These are phyloP conservation scores for Phaseolus coccineus DNA, from an alignment of 331 rosid genomes.

Conservation along the genomic window DNA sequence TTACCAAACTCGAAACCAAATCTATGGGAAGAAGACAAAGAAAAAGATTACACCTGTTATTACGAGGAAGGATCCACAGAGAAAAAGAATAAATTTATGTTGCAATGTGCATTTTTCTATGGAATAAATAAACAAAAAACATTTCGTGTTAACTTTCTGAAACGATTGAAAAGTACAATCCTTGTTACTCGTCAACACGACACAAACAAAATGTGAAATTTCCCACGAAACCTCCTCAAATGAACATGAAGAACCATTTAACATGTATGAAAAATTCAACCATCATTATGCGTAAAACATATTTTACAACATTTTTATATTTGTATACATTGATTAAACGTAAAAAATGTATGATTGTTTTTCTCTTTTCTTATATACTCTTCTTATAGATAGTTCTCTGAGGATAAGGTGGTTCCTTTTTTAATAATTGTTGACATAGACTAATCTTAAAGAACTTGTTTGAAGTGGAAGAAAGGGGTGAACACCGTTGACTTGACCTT, in stretches of 20 bases:
- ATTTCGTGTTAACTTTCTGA: conserved; percentile 37
- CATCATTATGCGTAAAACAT: too few relatives aligned
- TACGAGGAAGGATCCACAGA: conserved; percentile 36
- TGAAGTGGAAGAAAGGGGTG: conserved; percentile 32
- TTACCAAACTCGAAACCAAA: conserved; percentile 17
- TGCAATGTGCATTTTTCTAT: neutral
- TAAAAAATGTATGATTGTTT: neutral
- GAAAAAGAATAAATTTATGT: neutral
- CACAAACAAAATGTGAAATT: neutral
- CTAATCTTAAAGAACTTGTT: conserved; percentile 8
- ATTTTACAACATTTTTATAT: too few relatives aligned
- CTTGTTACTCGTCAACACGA: conserved; percentile 16
- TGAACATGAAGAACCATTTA: neutral
- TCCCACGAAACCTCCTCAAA: neutral
- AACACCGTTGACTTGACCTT: conserved; percentile 49
- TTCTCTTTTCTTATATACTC: neutral
- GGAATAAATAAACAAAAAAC: neutral
- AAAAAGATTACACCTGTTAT: conserved; percentile 26
- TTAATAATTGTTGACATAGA: conserved; percentile 8
- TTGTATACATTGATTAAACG: too few relatives aligned
- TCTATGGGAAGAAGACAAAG: conserved; percentile 4
- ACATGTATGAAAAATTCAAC: too few relatives aligned
- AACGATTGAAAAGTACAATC: conserved; percentile 4
- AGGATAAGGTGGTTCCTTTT: neutral
- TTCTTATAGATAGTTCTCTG: too few relatives aligned